Evolutionary conservation across 345 rosid species (phyloP).

Genomic region (Eucalyptus lansdowneana): DNA sequence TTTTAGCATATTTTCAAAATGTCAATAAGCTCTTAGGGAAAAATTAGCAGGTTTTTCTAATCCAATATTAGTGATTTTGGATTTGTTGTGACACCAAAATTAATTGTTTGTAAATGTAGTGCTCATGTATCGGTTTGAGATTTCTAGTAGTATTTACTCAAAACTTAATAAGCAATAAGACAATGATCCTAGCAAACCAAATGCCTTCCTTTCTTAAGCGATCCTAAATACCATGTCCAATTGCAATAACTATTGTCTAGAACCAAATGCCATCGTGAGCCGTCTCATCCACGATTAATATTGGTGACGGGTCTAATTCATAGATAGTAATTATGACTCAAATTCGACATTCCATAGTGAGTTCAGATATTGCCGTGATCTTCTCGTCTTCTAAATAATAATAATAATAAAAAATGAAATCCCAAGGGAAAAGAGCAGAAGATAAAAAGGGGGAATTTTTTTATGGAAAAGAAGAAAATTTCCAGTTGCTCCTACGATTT

Average conservation of each 20-base stretch:
- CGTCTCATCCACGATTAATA: not conserved
- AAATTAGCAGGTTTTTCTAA: not conserved
- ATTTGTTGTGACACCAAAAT: not conserved
- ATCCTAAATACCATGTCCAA: not conserved
- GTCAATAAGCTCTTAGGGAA: not conserved
- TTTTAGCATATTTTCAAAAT: not conserved
- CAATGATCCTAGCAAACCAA: not conserved
- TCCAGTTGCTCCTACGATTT: not conserved
- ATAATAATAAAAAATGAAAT: too few relatives aligned
- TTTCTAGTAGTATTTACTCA: not conserved
- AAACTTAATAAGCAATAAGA: not conserved
- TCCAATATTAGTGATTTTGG: not conserved
- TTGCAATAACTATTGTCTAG: not conserved
- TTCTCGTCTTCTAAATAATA: not conserved
- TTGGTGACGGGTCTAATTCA: not conserved
- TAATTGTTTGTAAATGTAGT: not conserved
- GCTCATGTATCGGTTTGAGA: not conserved
- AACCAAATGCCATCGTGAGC: not conserved
- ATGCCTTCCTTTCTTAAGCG: not conserved
- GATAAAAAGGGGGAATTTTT: not conserved
- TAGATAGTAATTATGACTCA: not conserved
- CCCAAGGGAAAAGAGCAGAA: not conserved
- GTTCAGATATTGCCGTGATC: accelerated
- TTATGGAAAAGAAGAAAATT: not conserved
- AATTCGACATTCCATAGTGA: not conserved